Evolutionary conservation across 2,329 filamentous ascomycete genomes (phyloP).

Genomic region (Ophiostoma quercus): DNA sequence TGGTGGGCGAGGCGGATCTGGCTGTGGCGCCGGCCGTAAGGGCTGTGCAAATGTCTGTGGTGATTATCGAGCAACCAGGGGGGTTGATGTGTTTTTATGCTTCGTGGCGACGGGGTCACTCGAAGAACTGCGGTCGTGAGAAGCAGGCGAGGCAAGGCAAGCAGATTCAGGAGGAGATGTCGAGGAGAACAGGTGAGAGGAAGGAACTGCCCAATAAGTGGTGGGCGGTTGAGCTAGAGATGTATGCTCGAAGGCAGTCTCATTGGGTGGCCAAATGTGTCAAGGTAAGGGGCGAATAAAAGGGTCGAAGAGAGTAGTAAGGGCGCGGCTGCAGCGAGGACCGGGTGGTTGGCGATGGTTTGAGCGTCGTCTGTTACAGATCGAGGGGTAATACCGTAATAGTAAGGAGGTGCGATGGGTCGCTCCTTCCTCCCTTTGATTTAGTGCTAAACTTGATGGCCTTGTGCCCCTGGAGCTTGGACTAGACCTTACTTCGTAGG

Average conservation of each 20-base stretch:
- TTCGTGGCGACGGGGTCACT: neutral
- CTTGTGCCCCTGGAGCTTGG: conserved; percentile 7
- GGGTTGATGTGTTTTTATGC: neutral
- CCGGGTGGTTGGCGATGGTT: conserved; percentile 4
- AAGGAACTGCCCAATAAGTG: neutral
- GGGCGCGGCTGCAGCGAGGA: neutral
- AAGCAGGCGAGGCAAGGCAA: neutral
- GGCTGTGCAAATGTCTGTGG: neutral
- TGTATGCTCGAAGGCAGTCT: neutral
- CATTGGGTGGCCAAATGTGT: neutral
- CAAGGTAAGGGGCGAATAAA: conserved; percentile 8
- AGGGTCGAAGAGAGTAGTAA: neutral
- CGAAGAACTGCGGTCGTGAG: neutral
- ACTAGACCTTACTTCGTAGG: neutral
- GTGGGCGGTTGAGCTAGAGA: neutral
- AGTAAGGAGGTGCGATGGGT: conserved; percentile 14
- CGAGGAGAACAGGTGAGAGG: neutral
- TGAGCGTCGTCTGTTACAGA: conserved; percentile 13
- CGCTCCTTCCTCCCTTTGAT: neutral
- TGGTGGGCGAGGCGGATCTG: neutral
- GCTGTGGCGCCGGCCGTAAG: neutral
- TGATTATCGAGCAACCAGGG: neutral
- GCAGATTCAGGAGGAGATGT: neutral
- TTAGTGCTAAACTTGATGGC: conserved; percentile 3
- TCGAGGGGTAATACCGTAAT: conserved; percentile 12